Percentiles rank a stretch among this genome's conserved stretches.
These are phyloP conservation scores for Thelonectria discophora DNA, from an alignment of 2,329 filamentous ascomycete genomes.

Conservation along the genomic window DNA sequence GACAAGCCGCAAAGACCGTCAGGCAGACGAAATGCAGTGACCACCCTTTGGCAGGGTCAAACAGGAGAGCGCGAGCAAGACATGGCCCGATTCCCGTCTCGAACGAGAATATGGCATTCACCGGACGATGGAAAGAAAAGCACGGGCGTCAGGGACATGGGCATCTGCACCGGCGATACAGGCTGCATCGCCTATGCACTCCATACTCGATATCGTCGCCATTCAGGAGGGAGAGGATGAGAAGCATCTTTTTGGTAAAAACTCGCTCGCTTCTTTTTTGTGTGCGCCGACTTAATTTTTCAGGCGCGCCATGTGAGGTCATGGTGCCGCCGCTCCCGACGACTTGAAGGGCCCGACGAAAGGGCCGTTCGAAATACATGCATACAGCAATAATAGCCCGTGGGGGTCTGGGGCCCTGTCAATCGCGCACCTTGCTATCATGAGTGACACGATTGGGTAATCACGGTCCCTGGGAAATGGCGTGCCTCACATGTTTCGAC, in stretches of 20 bases:
- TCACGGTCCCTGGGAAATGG: constrained; percentile 24
- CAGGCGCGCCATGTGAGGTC: constrained; percentile 33
- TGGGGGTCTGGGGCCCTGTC: constrained; percentile 42
- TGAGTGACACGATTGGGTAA: constrained; percentile 41
- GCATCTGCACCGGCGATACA: background rate
- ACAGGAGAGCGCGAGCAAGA: constrained; percentile 7
- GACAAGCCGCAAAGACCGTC: background rate
- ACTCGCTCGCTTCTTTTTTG: constrained; percentile 19
- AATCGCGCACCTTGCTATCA: constrained; percentile 41
- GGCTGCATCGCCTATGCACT: background rate
- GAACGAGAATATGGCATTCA: too few species aligned
- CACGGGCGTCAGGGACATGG: background rate
- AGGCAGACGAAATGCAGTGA: background rate
- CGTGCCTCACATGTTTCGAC: constrained; percentile 26
- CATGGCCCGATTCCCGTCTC: constrained; percentile 12
- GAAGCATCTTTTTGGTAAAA: too few species aligned
- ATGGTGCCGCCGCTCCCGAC: constrained; percentile 31
- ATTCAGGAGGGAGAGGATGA: too few species aligned
- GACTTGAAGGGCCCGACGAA: too few species aligned
- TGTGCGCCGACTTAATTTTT: constrained; percentile 28
- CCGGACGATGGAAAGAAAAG: too few species aligned
- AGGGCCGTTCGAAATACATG: too few species aligned
- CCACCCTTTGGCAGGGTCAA: background rate
- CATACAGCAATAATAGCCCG: constrained; percentile 30
- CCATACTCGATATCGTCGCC: background rate